Evolutionary conservation across 2,329 filamentous ascomycete genomes (phyloP).

Genomic region (Albifimbria verrucaria): DNA sequence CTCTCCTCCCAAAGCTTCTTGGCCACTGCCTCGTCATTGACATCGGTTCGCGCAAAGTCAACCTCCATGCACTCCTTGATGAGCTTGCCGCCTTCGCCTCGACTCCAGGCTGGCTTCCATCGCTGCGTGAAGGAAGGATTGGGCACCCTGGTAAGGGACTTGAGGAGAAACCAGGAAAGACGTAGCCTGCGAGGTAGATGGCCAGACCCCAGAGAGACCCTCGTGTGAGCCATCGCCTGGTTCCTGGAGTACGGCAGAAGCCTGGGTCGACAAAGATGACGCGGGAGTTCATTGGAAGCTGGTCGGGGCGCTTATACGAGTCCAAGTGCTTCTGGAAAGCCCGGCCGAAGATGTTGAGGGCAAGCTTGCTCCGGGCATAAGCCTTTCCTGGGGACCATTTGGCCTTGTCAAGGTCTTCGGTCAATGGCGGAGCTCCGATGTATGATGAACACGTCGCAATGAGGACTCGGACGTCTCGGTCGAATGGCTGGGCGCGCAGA

Average conservation of each 20-base stretch:
- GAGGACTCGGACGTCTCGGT: constrained; percentile 87
- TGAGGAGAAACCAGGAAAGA: constrained; percentile 85
- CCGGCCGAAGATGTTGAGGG: constrained; percentile 83
- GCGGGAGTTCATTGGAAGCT: constrained; percentile 74
- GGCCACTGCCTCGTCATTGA: constrained; percentile 74
- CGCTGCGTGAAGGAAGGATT: constrained; percentile 79
- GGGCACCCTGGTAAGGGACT: constrained; percentile 81
- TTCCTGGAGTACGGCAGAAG: constrained; percentile 79
- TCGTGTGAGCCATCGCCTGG: constrained; percentile 79
- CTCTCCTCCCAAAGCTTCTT: constrained; percentile 89
- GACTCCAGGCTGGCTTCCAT: constrained; percentile 74
- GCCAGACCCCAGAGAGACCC: constrained; percentile 79
- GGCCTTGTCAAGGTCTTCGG: constrained; percentile 45
- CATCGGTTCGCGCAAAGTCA: constrained; percentile 66
- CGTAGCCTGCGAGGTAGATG: constrained; percentile 74
- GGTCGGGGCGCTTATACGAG: constrained; percentile 78
- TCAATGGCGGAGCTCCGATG: constrained; percentile 69
- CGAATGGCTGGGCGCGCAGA: constrained; percentile 84
- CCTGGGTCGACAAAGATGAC: constrained; percentile 89
- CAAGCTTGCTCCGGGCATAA: constrained; percentile 68
- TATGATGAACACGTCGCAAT: constrained; percentile 87
- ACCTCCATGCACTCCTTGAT: constrained; percentile 88
- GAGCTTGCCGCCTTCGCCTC: constrained; percentile 63
- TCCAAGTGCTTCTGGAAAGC: constrained; percentile 92
- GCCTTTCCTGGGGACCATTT: constrained; percentile 54